Base-by-base conservation (phyloP, 371 early-diverging fungal species). In the Dichotomocladium elegans region DNA sequence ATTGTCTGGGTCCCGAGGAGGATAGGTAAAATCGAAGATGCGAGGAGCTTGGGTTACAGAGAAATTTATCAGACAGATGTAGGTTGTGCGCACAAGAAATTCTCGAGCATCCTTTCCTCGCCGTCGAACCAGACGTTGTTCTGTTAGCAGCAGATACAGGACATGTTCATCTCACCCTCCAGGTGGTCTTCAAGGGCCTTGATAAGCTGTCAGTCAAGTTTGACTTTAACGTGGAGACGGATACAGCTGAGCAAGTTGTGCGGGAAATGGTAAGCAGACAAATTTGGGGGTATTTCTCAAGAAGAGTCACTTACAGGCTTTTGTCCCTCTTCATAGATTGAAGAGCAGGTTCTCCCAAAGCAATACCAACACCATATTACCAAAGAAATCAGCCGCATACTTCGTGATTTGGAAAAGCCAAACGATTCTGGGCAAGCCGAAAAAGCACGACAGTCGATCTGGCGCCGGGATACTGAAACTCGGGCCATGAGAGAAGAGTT, bases 211-310 rank as follows among this genome's bases (percentile, higher is more conserved):
- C 92, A 11, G 90, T 95, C 31, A 92, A 91, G 64, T 96, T 96
- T 71, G 88, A 89, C 54, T 95, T 91, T 66, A 89, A 94, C 63
- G 80, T 83, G 4, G 86, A 91, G 34, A 86, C 83, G 0, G 96
- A 96, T 53, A 94, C 95, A 4, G 92, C 94, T 2, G 94, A 93
- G 53, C 89, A 89, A 53, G 93, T 96, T 31, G 91, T 93, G 3
- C 85, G 84, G n/a, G 96, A 96, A 61, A 94, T 96, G 93, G 86
- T 58, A 35, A 63, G 51, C 41, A 15, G 5, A 7, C 21, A 33
- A 22, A 9, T 35, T 10, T 22, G n/a, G n/a, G n/a, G n/a, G n/a
- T n/a, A n/a, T n/a, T n/a, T n/a, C n/a, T n/a, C n/a, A n/a, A n/a
- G n/a, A n/a, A n/a, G n/a, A n/a, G n/a, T n/a, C n/a, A n/a, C 47